Conservation (phyloP, 2,329 filamentous ascomycete genomes). For the Ophiostoma ulmi region DNA sequence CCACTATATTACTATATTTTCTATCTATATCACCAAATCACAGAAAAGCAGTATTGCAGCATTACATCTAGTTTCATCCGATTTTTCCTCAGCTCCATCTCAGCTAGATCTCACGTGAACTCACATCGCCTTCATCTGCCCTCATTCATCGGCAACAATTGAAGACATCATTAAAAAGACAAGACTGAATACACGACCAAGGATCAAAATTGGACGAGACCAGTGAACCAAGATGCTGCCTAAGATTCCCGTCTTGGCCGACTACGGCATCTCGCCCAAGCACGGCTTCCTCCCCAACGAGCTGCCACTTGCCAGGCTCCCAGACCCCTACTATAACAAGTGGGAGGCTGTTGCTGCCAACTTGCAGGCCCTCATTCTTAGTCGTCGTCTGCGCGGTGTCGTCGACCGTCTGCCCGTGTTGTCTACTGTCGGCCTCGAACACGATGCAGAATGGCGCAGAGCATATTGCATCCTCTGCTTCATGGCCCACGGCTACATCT, state of each 20-base stretch:
- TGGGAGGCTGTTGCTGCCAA: constrained; percentile 88
- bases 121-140: background rate
- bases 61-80: background rate
- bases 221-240: constrained; percentile 45
- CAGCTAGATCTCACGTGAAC: background rate
- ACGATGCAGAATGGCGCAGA: constrained; percentile 85
- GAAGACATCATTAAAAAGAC: background rate
- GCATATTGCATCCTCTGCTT: constrained; percentile 88
- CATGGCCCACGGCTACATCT: constrained; percentile 92
- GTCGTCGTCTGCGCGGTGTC: constrained; percentile 72
- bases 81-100: background rate
- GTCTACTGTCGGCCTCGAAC: constrained; percentile 72
- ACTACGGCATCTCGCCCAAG: constrained; percentile 73
- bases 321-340: constrained; percentile 86
- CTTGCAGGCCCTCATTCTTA: constrained; percentile 80
- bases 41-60: background rate
- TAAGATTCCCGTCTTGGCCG: constrained; percentile 58
- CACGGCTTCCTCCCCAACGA: constrained; percentile 85
- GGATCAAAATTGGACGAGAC: background rate
- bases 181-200: background rate
- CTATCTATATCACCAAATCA: constrained; percentile 19
- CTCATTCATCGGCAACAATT: background rate
- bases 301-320: constrained; percentile 71
- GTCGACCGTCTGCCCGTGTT: constrained; percentile 79
- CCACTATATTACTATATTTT: background rate